Percentiles rank a stretch among this genome's conserved stretches.
Conservation (phyloP, 106 monocot genomes). For the Apostasia ramifera region DNA sequence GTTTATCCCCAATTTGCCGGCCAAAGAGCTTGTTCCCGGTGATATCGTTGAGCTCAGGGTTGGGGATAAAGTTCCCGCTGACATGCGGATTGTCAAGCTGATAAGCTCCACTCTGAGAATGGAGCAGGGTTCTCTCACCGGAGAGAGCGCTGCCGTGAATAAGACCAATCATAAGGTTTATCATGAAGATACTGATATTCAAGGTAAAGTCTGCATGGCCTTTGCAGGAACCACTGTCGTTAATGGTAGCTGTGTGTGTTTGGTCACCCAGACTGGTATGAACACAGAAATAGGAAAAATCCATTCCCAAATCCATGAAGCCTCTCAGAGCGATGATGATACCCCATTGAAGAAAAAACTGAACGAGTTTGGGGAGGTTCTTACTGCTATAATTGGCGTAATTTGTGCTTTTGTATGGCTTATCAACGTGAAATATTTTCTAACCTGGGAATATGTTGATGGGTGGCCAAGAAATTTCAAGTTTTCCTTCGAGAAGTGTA, state of each 20-base stretch:
- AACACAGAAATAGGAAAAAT: conserved; percentile 38
- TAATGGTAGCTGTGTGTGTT: conserved; percentile 68
- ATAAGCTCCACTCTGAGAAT: conserved; percentile 44
- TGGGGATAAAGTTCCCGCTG: conserved; percentile 53
- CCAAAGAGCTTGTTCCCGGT: conserved; percentile 45
- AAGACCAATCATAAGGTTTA: conserved; percentile 25
- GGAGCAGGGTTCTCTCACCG: conserved; percentile 54
- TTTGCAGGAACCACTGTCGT: conserved; percentile 79
- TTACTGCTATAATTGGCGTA: conserved; percentile 23
- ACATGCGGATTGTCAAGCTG: conserved; percentile 36
- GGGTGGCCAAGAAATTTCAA: conserved; percentile 33
- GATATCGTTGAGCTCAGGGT: conserved; percentile 54
- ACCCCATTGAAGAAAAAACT: conserved; percentile 30
- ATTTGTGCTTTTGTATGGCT: conserved; percentile 33
- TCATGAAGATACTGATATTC: conserved; percentile 41
- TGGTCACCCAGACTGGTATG: conserved; percentile 50
- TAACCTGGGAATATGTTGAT: conserved; percentile 33
- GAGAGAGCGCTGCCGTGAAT: conserved; percentile 47
- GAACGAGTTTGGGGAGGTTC: conserved; percentile 31
- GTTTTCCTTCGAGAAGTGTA: conserved; percentile 37
- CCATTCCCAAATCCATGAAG: conserved; percentile 33
- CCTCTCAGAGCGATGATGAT: conserved; percentile 32
- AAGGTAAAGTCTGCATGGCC: conserved; percentile 75
- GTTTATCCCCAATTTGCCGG: conserved; percentile 30
- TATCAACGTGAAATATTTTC: conserved; percentile 32